These are phyloP conservation scores for Stachybotrys chartarum DNA, from an alignment of 2,329 filamentous ascomycete genomes.

Conservation along the genomic window DNA sequence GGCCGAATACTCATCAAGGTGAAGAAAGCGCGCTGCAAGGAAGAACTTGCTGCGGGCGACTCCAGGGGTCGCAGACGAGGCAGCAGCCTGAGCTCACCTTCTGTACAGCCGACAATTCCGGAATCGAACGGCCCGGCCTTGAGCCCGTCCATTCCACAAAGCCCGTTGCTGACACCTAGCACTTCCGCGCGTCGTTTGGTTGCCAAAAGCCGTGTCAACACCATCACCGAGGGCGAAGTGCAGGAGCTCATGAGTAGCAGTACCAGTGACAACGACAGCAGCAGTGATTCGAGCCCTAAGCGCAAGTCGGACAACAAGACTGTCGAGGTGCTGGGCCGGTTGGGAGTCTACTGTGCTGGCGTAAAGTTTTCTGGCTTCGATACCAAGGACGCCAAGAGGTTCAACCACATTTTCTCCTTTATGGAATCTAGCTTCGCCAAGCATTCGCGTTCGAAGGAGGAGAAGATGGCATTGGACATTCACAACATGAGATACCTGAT, in stretches of 20 bases:
- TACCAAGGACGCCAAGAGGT: constrained; percentile 69
- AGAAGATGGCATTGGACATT: constrained; percentile 71
- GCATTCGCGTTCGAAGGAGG: constrained; percentile 67
- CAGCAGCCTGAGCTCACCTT: constrained; percentile 65
- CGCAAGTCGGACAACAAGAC: constrained; percentile 77
- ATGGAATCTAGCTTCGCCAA: constrained; percentile 83
- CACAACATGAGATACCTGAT: constrained; percentile 92
- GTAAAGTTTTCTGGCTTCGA: constrained; percentile 82
- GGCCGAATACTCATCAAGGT: constrained; percentile 88
- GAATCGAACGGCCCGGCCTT: constrained; percentile 48
- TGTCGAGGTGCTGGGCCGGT: constrained; percentile 69
- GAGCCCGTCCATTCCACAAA: constrained; percentile 44
- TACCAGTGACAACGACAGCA: constrained; percentile 75
- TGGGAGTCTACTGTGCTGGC: constrained; percentile 70
- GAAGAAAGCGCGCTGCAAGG: constrained; percentile 59
- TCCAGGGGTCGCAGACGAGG: constrained; percentile 44
- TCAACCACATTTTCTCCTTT: constrained; percentile 94
- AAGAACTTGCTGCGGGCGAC: constrained; percentile 27
- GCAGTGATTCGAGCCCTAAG: constrained; percentile 45
- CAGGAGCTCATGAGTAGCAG: constrained; percentile 50
- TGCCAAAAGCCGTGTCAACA: constrained; percentile 49
- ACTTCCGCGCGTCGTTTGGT: constrained; percentile 40
- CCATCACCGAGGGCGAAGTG: constrained; percentile 49
- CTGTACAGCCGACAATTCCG: constrained; percentile 49
- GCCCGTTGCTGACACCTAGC: constrained; percentile 44